Evolutionary conservation across 768 basidiomycete species (phyloP), one percentile per base, ranked within the genome.

Genomic region (Phanerodontia chrysosporium): DNA sequence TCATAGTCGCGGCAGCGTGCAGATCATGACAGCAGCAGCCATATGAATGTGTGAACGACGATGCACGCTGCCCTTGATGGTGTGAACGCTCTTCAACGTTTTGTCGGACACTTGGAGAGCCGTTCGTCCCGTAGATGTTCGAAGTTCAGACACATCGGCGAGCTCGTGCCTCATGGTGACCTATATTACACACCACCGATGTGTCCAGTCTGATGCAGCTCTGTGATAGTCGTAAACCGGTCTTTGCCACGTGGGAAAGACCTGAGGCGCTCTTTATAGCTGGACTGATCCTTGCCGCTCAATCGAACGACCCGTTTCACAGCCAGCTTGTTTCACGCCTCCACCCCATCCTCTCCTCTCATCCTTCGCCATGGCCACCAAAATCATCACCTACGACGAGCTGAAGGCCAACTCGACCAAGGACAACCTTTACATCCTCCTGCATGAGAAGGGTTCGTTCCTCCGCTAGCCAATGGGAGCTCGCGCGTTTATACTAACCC

Each of bases 371-470:
- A 61, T 72, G 72, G 57, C 70, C 67, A 72, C 76, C 65, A 90
- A 84, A 74, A 73, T 81, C 57, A 67, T 92, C 70, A 83, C 85
- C 64, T 73, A 79, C 71, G 87, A 90, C 44, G 84, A 93, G 72
- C 87, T 97, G 71, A 86, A 91, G 66, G 79, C 79, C 55, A 83
- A 96, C 81, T 82, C 75, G 64, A 78, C 79, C 55, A 90, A 89
- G 75, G 85, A 92, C 59, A 84, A 75, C 63, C 76, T 97, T 66
- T 96, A 85, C 75, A 73, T 96, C 71, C 83, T 95, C 66, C 74
- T 98, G 62, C 84, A 90, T 74, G 85, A 83, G 70, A 95, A 96
- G 71, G 92, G 94, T 92, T 21, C 49, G 75, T 62, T 36, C 24
- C 14, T 8, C 53, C 39, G 45, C 21, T 45, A 35, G 35, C 51